phyloP scores from a whole-genome alignment of 768 basidiomycete species.

The Megacollybia marginata region DNA sequence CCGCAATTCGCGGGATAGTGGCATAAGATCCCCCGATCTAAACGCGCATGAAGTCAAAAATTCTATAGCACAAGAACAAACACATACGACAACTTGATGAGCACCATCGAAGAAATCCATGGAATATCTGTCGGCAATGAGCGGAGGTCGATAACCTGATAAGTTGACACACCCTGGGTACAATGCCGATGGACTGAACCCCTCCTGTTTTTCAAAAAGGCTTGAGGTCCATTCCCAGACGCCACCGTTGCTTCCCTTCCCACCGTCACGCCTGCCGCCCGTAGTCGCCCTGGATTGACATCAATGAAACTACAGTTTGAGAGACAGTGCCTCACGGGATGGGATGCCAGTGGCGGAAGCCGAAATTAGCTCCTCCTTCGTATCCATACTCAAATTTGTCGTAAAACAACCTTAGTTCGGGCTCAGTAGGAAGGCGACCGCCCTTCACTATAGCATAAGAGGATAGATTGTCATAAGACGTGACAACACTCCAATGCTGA shows the following conservation, averaged over 20 bases:
- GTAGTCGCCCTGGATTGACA: conserved; percentile 51
- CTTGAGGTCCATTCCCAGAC: conserved; percentile 99
- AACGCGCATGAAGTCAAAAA: conserved; percentile 6
- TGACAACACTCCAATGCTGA: conserved; percentile 78
- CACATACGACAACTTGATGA: conserved; percentile 82
- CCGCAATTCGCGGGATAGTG: conserved; percentile 76
- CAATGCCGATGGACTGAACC: conserved; percentile 64
- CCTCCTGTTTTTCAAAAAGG: conserved; percentile 59
- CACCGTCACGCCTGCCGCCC: conserved; percentile 40
- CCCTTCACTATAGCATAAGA: conserved; percentile 80
- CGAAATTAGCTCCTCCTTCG: conserved; percentile 74
- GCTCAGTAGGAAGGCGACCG: conserved; percentile 89
- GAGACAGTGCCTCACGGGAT: conserved; percentile 55
- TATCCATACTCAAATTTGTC: conserved; percentile 69
- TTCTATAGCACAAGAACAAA: background rate
- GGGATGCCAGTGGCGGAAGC: conserved; percentile 92
- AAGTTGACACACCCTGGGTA: conserved; percentile 71
- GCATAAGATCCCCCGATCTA: conserved; percentile 89
- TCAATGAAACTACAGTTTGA: background rate
- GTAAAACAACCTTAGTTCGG: conserved; percentile 76
- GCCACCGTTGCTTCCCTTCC: conserved; percentile 82
- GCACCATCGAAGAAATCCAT: conserved; percentile 86
- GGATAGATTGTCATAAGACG: conserved; percentile 71
- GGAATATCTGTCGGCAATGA: conserved; percentile 46
- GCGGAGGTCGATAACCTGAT: background rate